phyloP scores from a whole-genome alignment of 495 filamentous ascomycete genomes.

The Talaromyces thailandensis region DNA sequence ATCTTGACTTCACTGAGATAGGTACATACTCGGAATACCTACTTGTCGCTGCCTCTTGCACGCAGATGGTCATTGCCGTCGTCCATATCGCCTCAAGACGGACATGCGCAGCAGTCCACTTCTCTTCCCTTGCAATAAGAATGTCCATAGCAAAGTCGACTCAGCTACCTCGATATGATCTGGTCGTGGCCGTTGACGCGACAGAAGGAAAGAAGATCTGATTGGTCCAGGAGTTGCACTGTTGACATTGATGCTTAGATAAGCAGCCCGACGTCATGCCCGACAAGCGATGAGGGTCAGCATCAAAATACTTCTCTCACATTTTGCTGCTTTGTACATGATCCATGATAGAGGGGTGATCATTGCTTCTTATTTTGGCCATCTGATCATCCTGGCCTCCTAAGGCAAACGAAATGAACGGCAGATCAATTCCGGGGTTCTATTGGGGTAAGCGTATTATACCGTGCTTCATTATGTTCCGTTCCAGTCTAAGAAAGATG shows the following conservation, averaged over 20 bases:
- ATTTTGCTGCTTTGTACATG: background rate
- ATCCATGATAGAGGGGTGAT: background rate
- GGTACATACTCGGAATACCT: too few relatives aligned
- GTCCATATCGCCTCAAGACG: too few relatives aligned
- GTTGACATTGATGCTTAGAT: background rate
- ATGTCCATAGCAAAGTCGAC: too few relatives aligned
- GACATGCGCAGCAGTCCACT: too few relatives aligned
- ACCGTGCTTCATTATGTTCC: background rate
- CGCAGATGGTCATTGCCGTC: too few relatives aligned
- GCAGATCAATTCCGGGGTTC: slow-evolving; percentile 34
- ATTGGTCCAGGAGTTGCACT: background rate
- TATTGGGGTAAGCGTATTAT: slow-evolving; percentile 30
- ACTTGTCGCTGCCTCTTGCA: too few relatives aligned
- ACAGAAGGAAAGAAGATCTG: background rate
- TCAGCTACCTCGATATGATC: too few relatives aligned
- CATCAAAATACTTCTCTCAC: too few relatives aligned
- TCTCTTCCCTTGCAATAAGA: too few relatives aligned
- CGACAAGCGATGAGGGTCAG: background rate
- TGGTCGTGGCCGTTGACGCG: too few relatives aligned
- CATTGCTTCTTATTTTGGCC: too few relatives aligned
- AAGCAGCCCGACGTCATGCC: background rate
- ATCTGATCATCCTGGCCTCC: background rate
- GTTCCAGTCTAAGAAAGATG: background rate
- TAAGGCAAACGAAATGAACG: slow-evolving; percentile 10
- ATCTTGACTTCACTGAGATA: too few relatives aligned